Conservation (phyloP, 148 eudicot genomes). For the Heliamphora exappendiculata region DNA sequence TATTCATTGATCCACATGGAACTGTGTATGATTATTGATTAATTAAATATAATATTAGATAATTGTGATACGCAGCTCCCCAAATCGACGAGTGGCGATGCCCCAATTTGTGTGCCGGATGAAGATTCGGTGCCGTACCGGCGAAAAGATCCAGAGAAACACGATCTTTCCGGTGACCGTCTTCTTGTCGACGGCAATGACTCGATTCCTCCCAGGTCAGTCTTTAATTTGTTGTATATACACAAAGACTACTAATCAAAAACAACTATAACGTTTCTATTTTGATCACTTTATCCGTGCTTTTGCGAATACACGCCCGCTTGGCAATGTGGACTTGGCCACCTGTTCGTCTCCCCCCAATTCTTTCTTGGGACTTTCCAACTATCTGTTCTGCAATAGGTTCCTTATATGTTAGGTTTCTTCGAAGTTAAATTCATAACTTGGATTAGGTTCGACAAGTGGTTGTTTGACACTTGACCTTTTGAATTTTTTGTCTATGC, state of each 20-base stretch:
- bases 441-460: not conserved
- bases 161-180: slow-evolving; percentile 21
- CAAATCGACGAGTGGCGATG: slow-evolving; percentile 20
- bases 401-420: not conserved
- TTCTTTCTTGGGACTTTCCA: not conserved
- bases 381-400: not conserved
- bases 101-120: slow-evolving; percentile 24
- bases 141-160: slow-evolving; percentile 20
- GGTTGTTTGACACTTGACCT: not conserved
- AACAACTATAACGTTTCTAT: not conserved
- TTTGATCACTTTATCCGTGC: not conserved
- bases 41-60: not conserved
- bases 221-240: not conserved
- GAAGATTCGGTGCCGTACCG: slow-evolving; percentile 23
- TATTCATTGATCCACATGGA: not conserved
- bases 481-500: not conserved
- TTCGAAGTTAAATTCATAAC: not conserved
- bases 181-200: slow-evolving; percentile 18
- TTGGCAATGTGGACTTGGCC: not conserved
- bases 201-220: slow-evolving; percentile 26
- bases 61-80: slow-evolving; percentile 27
- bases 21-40: not conserved
- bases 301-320: not conserved
- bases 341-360: not conserved
- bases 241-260: not conserved